These are phyloP conservation scores for Eucalyptus fibrosa DNA, from an alignment of 345 rosid species.

Conservation along the genomic window DNA sequence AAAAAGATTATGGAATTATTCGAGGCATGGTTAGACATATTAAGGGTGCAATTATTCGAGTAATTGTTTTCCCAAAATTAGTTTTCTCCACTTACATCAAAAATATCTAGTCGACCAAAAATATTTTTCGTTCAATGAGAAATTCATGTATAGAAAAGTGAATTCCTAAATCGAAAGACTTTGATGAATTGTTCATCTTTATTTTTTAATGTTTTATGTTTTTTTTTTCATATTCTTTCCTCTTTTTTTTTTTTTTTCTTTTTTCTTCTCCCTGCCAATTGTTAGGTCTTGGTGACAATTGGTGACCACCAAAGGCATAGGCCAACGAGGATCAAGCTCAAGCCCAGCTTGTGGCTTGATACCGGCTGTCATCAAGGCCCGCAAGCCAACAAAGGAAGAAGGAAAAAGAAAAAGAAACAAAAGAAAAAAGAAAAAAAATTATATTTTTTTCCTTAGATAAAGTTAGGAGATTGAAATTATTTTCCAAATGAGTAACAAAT, in stretches of 20 bases:
- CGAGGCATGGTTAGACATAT: neutral
- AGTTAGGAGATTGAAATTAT: neutral
- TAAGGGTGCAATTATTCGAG: neutral
- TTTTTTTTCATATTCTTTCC: too few relatives aligned
- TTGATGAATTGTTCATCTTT: neutral
- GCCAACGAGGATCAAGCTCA: neutral
- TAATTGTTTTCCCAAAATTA: too few relatives aligned
- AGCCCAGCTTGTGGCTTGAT: neutral
- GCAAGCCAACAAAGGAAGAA: rapidly evolving
- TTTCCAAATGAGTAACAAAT: too few relatives aligned
- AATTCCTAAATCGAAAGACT: too few relatives aligned
- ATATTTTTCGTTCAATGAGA: too few relatives aligned
- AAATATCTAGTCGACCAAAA: too few relatives aligned
- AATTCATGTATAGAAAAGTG: neutral
- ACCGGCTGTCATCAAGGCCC: rapidly evolving
- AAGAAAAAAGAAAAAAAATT: too few relatives aligned
- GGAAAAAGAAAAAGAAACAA: too few relatives aligned
- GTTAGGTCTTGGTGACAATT: too few relatives aligned
- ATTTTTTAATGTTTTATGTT: too few relatives aligned
- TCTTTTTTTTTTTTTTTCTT: rapidly evolving
- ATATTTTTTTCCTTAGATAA: too few relatives aligned
- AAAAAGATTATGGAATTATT: neutral
- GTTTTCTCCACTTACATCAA: too few relatives aligned
- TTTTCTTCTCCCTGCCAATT: neutral
- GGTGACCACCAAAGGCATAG: neutral